A percentile compares a stretch with the other conserved stretches of the same genome.
These are phyloP conservation scores for Dillenia turbinata DNA, from an alignment of 164 flowering plant genomes.

Conservation along the genomic window DNA sequence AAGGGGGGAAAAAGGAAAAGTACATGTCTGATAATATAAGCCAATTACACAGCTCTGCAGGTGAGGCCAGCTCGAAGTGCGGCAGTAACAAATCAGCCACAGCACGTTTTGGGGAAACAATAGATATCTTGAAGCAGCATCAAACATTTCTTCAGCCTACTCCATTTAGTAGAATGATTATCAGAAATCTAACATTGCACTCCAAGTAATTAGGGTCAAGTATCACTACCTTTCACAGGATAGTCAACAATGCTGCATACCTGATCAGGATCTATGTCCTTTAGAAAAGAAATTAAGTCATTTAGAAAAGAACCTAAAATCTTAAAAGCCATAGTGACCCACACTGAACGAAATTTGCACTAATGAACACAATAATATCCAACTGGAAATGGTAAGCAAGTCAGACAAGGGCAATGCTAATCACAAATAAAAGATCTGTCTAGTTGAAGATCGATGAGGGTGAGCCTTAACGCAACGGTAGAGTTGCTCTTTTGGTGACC, in stretches of 20 bases:
- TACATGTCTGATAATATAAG: slow-evolving; percentile 86
- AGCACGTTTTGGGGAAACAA: slow-evolving; percentile 93
- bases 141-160: slow-evolving; percentile 96
- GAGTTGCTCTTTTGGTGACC: too few species aligned
- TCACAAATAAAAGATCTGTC: too few species aligned
- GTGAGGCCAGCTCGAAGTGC: slow-evolving; percentile 69
- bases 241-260: slow-evolving; percentile 24
- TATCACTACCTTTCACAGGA: too few species aligned
- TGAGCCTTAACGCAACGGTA: too few species aligned
- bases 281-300: slow-evolving; percentile 15
- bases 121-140: slow-evolving; percentile 96
- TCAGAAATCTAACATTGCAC: neutral
- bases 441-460: too few species aligned
- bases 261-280: slow-evolving; percentile 85
- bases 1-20: slow-evolving; percentile 9
- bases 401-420: too few species aligned
- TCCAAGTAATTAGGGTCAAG: too few species aligned
- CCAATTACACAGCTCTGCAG: slow-evolving; percentile 95
- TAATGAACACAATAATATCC: too few species aligned
- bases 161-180: slow-evolving; percentile 8
- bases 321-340: too few species aligned
- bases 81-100: slow-evolving; percentile 91
- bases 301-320: neutral
- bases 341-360: too few species aligned
- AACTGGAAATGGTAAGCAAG: too few species aligned